These are phyloP conservation scores for Litsea cubeba DNA, from an alignment of 164 flowering plant genomes.

Conservation along the genomic window DNA sequence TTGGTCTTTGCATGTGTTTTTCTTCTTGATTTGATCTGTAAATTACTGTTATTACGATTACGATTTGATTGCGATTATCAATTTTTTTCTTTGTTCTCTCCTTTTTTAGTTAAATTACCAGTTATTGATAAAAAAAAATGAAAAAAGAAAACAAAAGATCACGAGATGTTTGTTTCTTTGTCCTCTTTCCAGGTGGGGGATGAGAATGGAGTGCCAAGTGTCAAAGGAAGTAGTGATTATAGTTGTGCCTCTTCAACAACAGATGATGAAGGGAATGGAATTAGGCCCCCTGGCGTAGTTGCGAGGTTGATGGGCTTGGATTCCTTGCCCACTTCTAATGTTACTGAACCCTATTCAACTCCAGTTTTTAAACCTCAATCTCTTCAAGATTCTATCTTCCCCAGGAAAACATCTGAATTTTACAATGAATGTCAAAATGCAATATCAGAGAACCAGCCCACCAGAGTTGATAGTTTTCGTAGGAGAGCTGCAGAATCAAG, in stretches of 20 bases:
- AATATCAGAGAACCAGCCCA: conserved; percentile 26
- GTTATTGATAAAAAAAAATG: too few species aligned
- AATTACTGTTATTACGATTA: too few species aligned
- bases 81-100: neutral
- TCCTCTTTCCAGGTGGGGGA: conserved; percentile 47
- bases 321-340: conserved; percentile 60
- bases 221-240: conserved; percentile 59
- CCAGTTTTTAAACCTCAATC: conserved; percentile 57
- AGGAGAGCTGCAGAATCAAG: conserved; percentile 32
- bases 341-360: conserved; percentile 46
- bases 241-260: conserved; percentile 89
- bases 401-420: conserved; percentile 33
- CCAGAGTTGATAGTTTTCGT: conserved; percentile 25
- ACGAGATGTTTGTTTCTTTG: neutral
- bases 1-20: neutral
- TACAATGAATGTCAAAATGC: conserved; percentile 27
- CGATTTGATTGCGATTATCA: neutral
- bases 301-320: conserved; percentile 98
- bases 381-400: conserved; percentile 33
- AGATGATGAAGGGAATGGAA: conserved; percentile 67
- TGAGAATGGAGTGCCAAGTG: conserved; percentile 41
- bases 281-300: conserved; percentile 72
- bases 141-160: neutral
- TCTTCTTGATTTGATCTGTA: neutral
- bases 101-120: neutral